Base-by-base conservation (phyloP, 768 basidiomycete species). In the Rhodotorula graminis region DNA sequence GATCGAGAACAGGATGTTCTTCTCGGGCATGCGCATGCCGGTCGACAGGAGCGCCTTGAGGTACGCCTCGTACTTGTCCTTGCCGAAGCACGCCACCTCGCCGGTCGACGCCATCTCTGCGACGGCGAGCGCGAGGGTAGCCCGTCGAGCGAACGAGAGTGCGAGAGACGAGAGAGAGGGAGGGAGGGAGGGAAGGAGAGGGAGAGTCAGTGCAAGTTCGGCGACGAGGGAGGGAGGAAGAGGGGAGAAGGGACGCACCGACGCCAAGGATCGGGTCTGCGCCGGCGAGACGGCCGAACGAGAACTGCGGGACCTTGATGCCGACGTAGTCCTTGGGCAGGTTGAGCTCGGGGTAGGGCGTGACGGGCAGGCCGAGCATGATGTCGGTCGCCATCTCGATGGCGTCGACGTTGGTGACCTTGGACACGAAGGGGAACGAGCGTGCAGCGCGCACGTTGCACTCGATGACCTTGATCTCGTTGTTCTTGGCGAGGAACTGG, bases 391-490 rank as follows among this genome's bases (percentile, higher is more conserved):
- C 96, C 87, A 98, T 88, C 84, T 98, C 95, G 77, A 99, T 97
- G 9, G 95, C 95, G 80, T 99, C 94, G 77, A 97, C 86, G 47
- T 93, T 93, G 15, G 96, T 97, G 71, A 96, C 93, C 82, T 99
- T 99, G 15, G 93, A 96, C 37, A 99, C 95, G 84, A 99, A 99
- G 55, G 95, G 95, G 87, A 95, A 97, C 0, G 95, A 97, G 72
- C 95, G 88, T 33, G 95, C 95, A 0, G 96, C 96, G 67, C 95
- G 92, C 47, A 99, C 84, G 83, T 99, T 99, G 83, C 95, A 98
- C 82, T 99, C 95, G 81, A 99, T 99, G 78, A 99, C 95, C 85
- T 99, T 99, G 85, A 99, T 98, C 82, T 97, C 95, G 83, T 97
- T 98, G 83, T 99, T 91, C 87, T 99, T 99, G 63, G 95, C 95